Evolutionary conservation across 2,329 filamentous ascomycete genomes (phyloP).

Genomic region (Aspergillus hiratsukae): DNA sequence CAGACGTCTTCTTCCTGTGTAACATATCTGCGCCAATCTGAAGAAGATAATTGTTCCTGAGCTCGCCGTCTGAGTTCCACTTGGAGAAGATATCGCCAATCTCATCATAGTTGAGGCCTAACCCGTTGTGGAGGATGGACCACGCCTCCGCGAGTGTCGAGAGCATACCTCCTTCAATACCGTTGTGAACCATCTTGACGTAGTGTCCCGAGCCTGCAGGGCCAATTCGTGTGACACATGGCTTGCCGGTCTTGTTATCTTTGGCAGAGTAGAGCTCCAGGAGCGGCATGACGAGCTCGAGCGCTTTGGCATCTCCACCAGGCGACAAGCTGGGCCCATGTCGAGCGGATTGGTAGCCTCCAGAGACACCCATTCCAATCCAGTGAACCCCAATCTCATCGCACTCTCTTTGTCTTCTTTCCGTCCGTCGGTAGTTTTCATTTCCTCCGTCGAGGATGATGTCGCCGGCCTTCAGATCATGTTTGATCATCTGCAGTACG

Average conservation of each 20-base stretch:
- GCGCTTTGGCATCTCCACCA: slow-evolving; percentile 54
- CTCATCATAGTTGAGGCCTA: slow-evolving; percentile 57
- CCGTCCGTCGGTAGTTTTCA: slow-evolving; percentile 62
- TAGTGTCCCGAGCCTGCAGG: slow-evolving; percentile 64
- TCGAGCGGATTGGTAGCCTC: slow-evolving; percentile 64
- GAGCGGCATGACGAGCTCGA: slow-evolving; percentile 59
- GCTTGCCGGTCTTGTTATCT: slow-evolving; percentile 50
- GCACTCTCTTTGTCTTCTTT: slow-evolving; percentile 57
- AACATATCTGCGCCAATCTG: slow-evolving; percentile 61
- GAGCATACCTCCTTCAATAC: slow-evolving; percentile 70
- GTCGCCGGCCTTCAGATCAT: slow-evolving; percentile 55
- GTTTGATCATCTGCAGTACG: slow-evolving; percentile 39
- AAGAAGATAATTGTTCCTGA: slow-evolving; percentile 59
- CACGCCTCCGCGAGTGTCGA: slow-evolving; percentile 61
- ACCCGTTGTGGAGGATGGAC: slow-evolving; percentile 56
- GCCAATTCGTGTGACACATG: slow-evolving; percentile 59
- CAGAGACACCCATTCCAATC: slow-evolving; percentile 64
- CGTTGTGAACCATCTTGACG: slow-evolving; percentile 73
- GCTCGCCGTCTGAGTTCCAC: slow-evolving; percentile 58
- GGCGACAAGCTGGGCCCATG: slow-evolving; percentile 65
- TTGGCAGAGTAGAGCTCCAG: slow-evolving; percentile 60
- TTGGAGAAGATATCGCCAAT: slow-evolving; percentile 55
- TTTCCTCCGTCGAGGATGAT: slow-evolving; percentile 67
- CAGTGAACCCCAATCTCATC: slow-evolving; percentile 57
- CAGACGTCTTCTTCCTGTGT: slow-evolving; percentile 44